phyloP scores from a whole-genome alignment of 352 stramenopile species.

The Stephanocyclus meneghinianus region DNA sequence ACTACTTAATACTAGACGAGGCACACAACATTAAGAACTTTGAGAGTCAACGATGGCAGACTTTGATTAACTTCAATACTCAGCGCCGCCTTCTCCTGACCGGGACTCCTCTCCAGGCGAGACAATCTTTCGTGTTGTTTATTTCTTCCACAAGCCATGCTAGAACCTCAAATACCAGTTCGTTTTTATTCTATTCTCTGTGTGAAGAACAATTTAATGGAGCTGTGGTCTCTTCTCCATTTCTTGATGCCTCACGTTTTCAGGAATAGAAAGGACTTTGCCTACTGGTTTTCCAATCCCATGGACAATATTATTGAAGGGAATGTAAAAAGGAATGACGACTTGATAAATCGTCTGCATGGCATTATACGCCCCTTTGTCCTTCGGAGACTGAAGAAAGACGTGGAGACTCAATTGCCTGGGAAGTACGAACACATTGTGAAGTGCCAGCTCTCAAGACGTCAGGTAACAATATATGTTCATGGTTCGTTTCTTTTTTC shows the following conservation, averaged over 20 bases:
- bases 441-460: conserved; percentile 90
- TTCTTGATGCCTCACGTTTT: conserved; percentile 99
- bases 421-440: conserved; percentile 97
- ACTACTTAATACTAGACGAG: conserved; percentile 98
- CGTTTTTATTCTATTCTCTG: not conserved
- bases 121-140: not conserved
- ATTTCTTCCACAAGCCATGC: not conserved
- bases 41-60: conserved; percentile 97
- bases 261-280: conserved; percentile 91
- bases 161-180: not conserved
- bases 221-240: conserved; percentile 97
- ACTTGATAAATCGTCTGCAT: conserved; percentile 92
- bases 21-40: conserved; percentile 99
- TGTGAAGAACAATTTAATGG: conserved; percentile 93
- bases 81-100: conserved; percentile 90
- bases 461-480: conserved; percentile 77
- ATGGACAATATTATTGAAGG: conserved; percentile 89
- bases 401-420: conserved; percentile 96
- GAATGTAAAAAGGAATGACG: conserved; percentile 85
- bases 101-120: conserved; percentile 89
- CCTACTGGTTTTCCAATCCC: conserved; percentile 97
- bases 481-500: conserved; percentile 8
- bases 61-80: conserved; percentile 96
- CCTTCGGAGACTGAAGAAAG: conserved; percentile 94
- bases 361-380: conserved; percentile 98